Evolutionary conservation across 176 grass and related monocot species (phyloP), one percentile per base, ranked within the genome.

Genomic region (Musa troglodytarum): DNA sequence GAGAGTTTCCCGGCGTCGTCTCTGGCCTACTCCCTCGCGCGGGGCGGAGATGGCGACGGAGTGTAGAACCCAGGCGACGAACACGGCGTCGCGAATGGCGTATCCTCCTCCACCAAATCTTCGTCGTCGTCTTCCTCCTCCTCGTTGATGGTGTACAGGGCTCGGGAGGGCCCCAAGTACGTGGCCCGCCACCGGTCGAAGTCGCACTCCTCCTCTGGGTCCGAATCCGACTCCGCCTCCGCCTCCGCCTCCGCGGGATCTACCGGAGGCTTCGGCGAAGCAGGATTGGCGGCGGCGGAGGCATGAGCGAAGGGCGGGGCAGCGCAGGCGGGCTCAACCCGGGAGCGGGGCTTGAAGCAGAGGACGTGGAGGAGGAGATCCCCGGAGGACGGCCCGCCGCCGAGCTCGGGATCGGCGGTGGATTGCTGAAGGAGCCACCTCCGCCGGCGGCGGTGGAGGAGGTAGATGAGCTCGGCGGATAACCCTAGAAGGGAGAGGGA

Each of bases 81-180:
- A 11, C 53, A 58, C 6, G 77, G 25, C 17, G 54, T 70, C 10
- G 61, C 29, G 20, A 65, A 65, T 21, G 75, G 49, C 43, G 75
- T 77, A n/a, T 25, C 61, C 19, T 58, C 19, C 58, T 1, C 29
- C 28, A 14, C 23, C 65, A 5, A 12, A 2, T 15, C 26, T 15
- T 26, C 21, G 25, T 79, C 77, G 3, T 49, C 64, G 12, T 22
- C 59, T 20, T 50, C 58, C 15, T 67, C 75, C 75, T 79, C 77
- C 53, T 79, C 77, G 19, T 70, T 28, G 65, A 79, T 79, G 53
- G 77, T 79, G 54, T 70, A 79, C 51, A 79, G 66, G 10, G 14
- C 65, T 66, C 77, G n/a, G 9, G 77, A 71, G 24, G 77, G 77
- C 19, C 65, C 66, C 25, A 79, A 15, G 65, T n/a, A 79, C 26